These are phyloP conservation scores for Physcomitrellopsis africana DNA, from an alignment of 225 moss, liverwort and hornwort species.

Conservation along the genomic window DNA sequence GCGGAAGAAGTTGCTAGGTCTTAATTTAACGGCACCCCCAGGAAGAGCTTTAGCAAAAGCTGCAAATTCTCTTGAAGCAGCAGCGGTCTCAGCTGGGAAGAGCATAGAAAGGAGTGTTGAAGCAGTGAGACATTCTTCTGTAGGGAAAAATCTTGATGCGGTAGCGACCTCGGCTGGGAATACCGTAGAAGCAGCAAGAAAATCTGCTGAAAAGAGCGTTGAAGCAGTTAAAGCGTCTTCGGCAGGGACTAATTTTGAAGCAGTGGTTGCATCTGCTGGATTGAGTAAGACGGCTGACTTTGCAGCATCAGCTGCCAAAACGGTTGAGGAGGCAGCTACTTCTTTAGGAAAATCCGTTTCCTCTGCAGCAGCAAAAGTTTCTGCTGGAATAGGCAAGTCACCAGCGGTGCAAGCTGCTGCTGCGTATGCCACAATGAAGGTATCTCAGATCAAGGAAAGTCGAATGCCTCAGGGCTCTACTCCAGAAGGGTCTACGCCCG, in stretches of 20 bases:
- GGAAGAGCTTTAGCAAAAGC: conserved; percentile 23
- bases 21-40: conserved; percentile 29
- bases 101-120: conserved; percentile 23
- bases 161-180: conserved; percentile 14
- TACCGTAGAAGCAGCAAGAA: neutral
- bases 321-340: conserved; percentile 6
- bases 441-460: conserved; percentile 28
- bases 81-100: conserved; percentile 27
- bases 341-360: conserved; percentile 31
- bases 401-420: conserved; percentile 41
- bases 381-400: conserved; percentile 10
- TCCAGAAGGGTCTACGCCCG: neutral
- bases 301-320: no score
- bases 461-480: neutral
- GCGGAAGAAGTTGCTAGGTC: conserved; percentile 36
- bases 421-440: conserved; percentile 53
- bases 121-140: conserved; percentile 29
- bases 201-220: conserved; percentile 1
- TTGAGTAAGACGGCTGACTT: no score
- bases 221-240: no score
- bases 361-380: conserved; percentile 24
- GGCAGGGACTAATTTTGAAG: no score
- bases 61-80: conserved; percentile 33
- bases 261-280: no score
- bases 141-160: conserved; percentile 22